These are phyloP conservation scores for Scenedesmus sp. DNA, from an alignment of 163 green algal species.

Conservation along the genomic window DNA sequence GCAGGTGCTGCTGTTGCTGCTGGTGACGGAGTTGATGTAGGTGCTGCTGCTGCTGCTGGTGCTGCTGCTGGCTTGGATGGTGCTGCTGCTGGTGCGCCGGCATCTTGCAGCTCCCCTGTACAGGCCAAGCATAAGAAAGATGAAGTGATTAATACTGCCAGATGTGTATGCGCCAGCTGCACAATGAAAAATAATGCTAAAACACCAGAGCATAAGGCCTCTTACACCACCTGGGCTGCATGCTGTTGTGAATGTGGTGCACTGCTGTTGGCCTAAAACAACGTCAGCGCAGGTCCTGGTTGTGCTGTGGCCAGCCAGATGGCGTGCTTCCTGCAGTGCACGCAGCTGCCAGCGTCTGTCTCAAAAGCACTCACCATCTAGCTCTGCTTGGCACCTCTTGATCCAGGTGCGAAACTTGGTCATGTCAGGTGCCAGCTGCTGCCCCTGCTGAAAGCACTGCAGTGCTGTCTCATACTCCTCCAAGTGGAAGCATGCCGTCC, in stretches of 20 bases:
- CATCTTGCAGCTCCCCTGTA: constrained; percentile 25
- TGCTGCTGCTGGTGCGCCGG: not conserved
- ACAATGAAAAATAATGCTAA: no score
- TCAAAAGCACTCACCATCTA: constrained; percentile 67
- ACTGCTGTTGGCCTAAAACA: not conserved
- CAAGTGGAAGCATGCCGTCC: constrained; percentile 78
- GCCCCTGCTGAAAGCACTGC: constrained; percentile 74
- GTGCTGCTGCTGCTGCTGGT: constrained; percentile 7
- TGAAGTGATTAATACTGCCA: not conserved
- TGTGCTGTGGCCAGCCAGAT: not conserved
- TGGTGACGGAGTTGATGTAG: not conserved
- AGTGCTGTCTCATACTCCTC: constrained; percentile 90
- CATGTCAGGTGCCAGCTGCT: constrained; percentile 61
- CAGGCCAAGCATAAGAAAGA: not conserved
- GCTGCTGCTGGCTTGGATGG: not conserved
- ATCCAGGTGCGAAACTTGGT: constrained; percentile 79
- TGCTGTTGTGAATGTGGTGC: not conserved
- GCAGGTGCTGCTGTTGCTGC: constrained; percentile 17
- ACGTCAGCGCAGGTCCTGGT: not conserved
- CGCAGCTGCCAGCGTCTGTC: not conserved
- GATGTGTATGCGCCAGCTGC: not conserved
- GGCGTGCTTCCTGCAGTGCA: not conserved
- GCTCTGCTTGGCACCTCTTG: constrained; percentile 83
- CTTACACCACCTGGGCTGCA: not conserved
- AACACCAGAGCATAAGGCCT: no score